Percentiles rank a stretch among this genome's conserved stretches.
These are phyloP conservation scores for Wallacemonas sp. DNA, from an alignment of 208 protist species.

Conservation along the genomic window DNA sequence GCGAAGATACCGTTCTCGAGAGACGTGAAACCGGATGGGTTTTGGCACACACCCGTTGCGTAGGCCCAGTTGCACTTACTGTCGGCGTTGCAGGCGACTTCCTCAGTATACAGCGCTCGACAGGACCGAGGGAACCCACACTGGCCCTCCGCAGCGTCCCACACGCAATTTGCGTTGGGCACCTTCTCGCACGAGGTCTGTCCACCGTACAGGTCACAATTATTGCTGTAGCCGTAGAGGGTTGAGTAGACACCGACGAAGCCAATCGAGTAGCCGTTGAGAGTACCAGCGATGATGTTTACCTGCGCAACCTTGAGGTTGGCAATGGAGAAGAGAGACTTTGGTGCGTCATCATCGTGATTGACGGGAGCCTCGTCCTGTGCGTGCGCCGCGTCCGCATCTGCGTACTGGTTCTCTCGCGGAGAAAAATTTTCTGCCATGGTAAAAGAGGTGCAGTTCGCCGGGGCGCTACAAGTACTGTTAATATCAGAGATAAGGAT, in stretches of 20 bases:
- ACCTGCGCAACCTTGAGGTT: slow-evolving; percentile 51
- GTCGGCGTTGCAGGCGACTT: slow-evolving; percentile 23
- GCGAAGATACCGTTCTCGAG: slow-evolving; percentile 77
- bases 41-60: slow-evolving; percentile 37
- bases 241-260: slow-evolving; percentile 74
- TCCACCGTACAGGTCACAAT: slow-evolving; percentile 48
- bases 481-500: too few species aligned
- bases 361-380: not conserved
- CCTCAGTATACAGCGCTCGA: slow-evolving; percentile 18
- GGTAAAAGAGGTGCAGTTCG: not conserved
- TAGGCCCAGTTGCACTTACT: slow-evolving; percentile 56
- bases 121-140: slow-evolving; percentile 56
- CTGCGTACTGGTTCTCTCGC: slow-evolving; percentile 4
- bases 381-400: not conserved
- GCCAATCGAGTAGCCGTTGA: slow-evolving; percentile 77
- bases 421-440: slow-evolving; percentile 12
- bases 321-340: slow-evolving; percentile 33
- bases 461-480: too few species aligned
- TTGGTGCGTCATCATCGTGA: slow-evolving; percentile 16
- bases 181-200: slow-evolving; percentile 39
- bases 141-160: slow-evolving; percentile 18
- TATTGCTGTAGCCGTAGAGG: slow-evolving; percentile 54
- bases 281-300: slow-evolving; percentile 17
- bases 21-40: slow-evolving; percentile 53
- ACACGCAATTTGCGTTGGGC: slow-evolving; percentile 55